These are phyloP conservation scores for Stephanodiscus triporus DNA, from an alignment of 108 stramenopile species.

Conservation along the genomic window DNA sequence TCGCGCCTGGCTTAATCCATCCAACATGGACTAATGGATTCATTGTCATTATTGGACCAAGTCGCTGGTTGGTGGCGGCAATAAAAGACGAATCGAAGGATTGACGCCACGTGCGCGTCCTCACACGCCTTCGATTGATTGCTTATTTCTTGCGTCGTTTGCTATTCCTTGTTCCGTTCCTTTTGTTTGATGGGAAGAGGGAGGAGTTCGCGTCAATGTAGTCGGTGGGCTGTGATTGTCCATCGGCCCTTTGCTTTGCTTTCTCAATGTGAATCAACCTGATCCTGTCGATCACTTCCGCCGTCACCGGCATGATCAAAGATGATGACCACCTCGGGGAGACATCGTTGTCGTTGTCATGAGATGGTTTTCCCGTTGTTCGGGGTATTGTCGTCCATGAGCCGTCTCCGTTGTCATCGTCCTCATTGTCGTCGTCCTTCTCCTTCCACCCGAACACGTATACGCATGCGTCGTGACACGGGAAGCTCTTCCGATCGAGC, in stretches of 20 bases:
- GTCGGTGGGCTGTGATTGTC: background rate
- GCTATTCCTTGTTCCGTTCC: background rate
- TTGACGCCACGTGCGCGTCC: too few species aligned
- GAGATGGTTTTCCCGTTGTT: too few species aligned
- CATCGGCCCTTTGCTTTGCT: constrained; percentile 4
- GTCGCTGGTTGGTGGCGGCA: too few species aligned
- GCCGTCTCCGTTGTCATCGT: background rate
- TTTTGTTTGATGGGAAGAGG: too few species aligned
- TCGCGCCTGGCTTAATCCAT: too few species aligned
- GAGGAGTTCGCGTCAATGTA: too few species aligned
- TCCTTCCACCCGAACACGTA: constrained; percentile 71
- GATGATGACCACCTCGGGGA: too few species aligned
- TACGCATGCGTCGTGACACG: constrained; percentile 88
- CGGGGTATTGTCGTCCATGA: background rate
- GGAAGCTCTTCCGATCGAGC: constrained; percentile 83
- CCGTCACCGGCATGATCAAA: constrained; percentile 9
- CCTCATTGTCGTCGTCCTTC: background rate
- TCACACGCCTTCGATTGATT: too few species aligned
- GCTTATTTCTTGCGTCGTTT: background rate
- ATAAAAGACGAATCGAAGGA: too few species aligned
- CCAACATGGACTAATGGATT: too few species aligned
- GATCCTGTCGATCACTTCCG: constrained; percentile 13
- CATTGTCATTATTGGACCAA: too few species aligned
- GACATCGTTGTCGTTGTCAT: too few species aligned
- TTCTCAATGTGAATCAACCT: constrained; percentile 14